Base-by-base conservation (phyloP, 2,329 filamentous ascomycete genomes). In the Cryphonectria japonica region DNA sequence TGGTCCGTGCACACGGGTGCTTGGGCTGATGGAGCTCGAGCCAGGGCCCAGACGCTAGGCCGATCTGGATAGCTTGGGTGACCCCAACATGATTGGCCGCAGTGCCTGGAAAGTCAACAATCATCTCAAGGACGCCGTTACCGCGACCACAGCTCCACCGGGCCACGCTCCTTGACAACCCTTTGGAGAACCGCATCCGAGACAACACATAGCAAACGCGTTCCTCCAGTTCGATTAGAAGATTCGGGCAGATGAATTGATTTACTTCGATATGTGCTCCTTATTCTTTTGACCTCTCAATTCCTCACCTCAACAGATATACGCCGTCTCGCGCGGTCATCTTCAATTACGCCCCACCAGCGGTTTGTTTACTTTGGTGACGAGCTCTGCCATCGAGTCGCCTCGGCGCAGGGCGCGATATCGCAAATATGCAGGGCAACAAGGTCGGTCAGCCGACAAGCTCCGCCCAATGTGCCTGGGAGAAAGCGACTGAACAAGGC, bases 21-120 rank as follows among this genome's bases (percentile, higher is more conserved):
- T n/a, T 50, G 5, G 46, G 22, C 19, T 14, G 32, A 39, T 11
- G 37, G 59, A 39, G 37, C 59, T 37, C 16, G 13, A n/a, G 11
- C 66, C 13, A 29, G 52, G 37, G 19, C 9, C 19, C 2, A 16
- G 29, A n/a, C 29, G 29, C 26, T 50, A 68, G 1, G 66, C 66
- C 66, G 32, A 62, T 29, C 50, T 39, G 57, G 39, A 14, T 2
- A 52, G 64, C 57, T 50, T 37, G 19, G 6, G 29, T 19, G 14
- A 9, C 11, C 34, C 16, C 34, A 11, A 11, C 14, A 61, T 73
- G 39, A 73, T 74, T 74, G 73, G 73, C 64, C 26, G 37, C n/a
- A 50, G 63, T 41, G n/a, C 14, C 29, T 11, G 34, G 34, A 71
- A 71, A 65, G 73, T 74, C 70, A 74, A 74, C 72, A 74, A 65